Base-by-base conservation (phyloP, 257 asterid species). In the Solanum lignicaule region DNA sequence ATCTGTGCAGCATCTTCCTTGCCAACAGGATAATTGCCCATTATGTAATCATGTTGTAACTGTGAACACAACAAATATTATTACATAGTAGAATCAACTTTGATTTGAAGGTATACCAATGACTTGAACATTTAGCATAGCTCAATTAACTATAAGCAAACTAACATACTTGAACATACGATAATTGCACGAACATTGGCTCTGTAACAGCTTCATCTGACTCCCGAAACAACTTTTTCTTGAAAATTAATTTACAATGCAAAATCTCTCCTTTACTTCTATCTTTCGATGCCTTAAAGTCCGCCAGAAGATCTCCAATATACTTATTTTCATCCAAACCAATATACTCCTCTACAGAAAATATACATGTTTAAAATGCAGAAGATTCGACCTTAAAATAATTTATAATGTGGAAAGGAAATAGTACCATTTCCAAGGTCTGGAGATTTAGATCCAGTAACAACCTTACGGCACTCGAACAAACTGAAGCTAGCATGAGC, bases 1-100 rank as follows among this genome's bases (percentile, higher is more conserved):
- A 97, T 91, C 92, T 97, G 99, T 84, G 99, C 99, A 36, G 99
- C 98, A 93, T 97, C 99, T 88, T 97, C 99, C 92, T 92, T 96
- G 89, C 99, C 99, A 89, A 97, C 96, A 43, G 99, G 99, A 91
- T 97, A 97, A 93, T 97, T 96, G 29, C 99, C 99, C 52, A 92
- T 84, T 62, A 94, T 94, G 91, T 97, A 97, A 92, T 97, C 99
- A 87, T 97, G 98, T 91, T 97, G 99, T 68, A 97, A 92, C 99
- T 97, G 99, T 71, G 90, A 88, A 86, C 68, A 90, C 16, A 25
- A 90, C 21, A 78, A 82, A 23, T 15, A 31, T 86, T 33, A 52
- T n/a, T 25, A 73, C 68, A 43, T 27, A 73, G 13, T 86, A 73
- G 75, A 83, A 46, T 43, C 78, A 87, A 75, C 66, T 89, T 48